Conservation (phyloP, 805 yeast species). For the Myxozyma lipomycoides region DNA sequence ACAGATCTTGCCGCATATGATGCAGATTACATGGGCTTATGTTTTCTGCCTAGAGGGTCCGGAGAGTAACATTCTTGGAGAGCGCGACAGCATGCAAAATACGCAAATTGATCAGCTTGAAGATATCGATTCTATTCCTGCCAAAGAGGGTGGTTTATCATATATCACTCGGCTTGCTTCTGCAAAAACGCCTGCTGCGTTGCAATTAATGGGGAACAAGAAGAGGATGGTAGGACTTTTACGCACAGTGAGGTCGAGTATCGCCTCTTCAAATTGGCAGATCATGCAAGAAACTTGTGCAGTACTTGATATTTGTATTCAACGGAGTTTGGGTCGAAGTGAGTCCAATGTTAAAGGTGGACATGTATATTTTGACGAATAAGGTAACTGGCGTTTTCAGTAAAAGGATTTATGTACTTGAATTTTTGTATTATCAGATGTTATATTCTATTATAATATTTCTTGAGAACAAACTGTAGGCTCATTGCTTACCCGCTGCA, state of each 20-base stretch:
- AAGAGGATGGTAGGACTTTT: conserved; percentile 56
- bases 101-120: conserved; percentile 2
- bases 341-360: conserved; percentile 17
- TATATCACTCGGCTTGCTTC: conserved; percentile 50
- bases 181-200: conserved; percentile 34
- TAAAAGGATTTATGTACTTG: no score
- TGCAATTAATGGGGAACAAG: conserved; percentile 40
- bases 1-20: conserved; percentile 31
- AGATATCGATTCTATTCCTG: conserved; percentile 31
- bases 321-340: conserved; percentile 26
- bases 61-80: conserved; percentile 30
- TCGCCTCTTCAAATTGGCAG: conserved; percentile 34
- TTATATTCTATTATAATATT: no score
- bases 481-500: no score
- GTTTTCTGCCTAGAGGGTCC: conserved; percentile 36
- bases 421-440: no score
- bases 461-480: no score
- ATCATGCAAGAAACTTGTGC: conserved; percentile 27
- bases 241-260: conserved; percentile 30
- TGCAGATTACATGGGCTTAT: conserved; percentile 36
- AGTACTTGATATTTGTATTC: conserved; percentile 22
- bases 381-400: no score
- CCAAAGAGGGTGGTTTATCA: conserved; percentile 48
- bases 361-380: conserved; percentile 9
- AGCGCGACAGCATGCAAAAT: conserved; percentile 6